Evolutionary conservation across 140 eudicot genomes (phyloP).

Genomic region (Oenanthe javanica): DNA sequence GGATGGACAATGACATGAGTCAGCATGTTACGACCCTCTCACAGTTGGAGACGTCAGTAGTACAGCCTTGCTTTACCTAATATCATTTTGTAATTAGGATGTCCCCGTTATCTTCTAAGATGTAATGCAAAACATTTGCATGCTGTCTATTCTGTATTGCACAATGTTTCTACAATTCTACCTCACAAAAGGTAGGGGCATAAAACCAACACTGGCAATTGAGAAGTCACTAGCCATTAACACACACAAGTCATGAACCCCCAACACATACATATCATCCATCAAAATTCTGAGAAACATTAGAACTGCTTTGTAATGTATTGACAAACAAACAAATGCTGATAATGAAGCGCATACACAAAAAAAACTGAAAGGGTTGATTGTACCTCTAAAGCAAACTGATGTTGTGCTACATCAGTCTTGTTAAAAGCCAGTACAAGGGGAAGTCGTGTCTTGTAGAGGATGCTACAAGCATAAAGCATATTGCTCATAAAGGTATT

Average conservation of each 20-base stretch:
- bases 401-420: conserved; percentile 89
- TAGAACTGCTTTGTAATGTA: neutral
- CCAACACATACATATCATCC: neutral
- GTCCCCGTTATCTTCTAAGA: neutral
- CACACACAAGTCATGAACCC: neutral
- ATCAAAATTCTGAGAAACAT: neutral
- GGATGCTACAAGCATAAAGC: conserved; percentile 99
- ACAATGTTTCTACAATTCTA: neutral
- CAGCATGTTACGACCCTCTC: too few species aligned
- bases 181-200: neutral
- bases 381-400: conserved; percentile 84
- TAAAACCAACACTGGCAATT: neutral
- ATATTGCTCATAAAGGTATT: conserved; percentile 96
- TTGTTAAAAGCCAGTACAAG: conserved; percentile 81
- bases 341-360: neutral
- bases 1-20: neutral
- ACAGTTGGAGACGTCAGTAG: neutral
- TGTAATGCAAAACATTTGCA: neutral
- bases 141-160: neutral
- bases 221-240: neutral
- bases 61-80: neutral
- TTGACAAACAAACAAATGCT: neutral
- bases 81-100: neutral
- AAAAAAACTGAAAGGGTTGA: neutral
- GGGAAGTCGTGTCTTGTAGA: conserved; percentile 87